These are phyloP conservation scores for Wickerhamomyces hampshirensis DNA, from an alignment of 805 yeast genomes.

Conservation along the genomic window DNA sequence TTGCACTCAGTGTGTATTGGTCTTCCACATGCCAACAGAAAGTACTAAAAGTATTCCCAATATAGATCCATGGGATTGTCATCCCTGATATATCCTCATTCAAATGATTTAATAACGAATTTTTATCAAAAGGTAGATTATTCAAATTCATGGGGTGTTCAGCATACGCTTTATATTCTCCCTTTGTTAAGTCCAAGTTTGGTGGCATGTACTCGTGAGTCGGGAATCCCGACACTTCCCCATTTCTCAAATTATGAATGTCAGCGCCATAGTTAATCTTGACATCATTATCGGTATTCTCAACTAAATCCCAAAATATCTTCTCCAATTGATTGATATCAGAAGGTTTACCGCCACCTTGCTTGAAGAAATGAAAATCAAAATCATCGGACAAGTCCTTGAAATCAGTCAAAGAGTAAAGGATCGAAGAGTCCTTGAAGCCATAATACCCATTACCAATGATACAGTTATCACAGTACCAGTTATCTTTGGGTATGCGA, in stretches of 20 bases:
- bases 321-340: conserved; percentile 45
- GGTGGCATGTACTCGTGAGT: conserved; percentile 34
- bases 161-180: conserved; percentile 33
- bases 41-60: conserved; percentile 85
- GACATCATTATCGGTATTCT: conserved; percentile 37
- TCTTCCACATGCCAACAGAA: conserved; percentile 98
- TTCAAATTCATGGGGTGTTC: conserved; percentile 74
- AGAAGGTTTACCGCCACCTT: conserved; percentile 24
- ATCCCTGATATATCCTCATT: conserved; percentile 78
- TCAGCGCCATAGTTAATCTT: conserved; percentile 84
- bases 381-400: conserved; percentile 49
- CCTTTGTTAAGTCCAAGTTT: conserved; percentile 14
- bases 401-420: conserved; percentile 58
- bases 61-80: conserved; percentile 93
- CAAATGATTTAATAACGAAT: conserved; percentile 64
- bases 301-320: conserved; percentile 61
- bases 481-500: conserved; percentile 50
- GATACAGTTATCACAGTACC: conserved; percentile 85
- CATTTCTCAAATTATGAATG: conserved; percentile 60
- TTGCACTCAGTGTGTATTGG: conserved; percentile 86
- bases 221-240: conserved; percentile 76
- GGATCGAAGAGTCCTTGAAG: conserved; percentile 61
- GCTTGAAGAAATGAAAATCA: conserved; percentile 37
- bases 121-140: conserved; percentile 61
- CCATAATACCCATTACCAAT: conserved; percentile 86